Conservation (phyloP, 73 alveolate species). For the Paramecium tetraurelia region DNA sequence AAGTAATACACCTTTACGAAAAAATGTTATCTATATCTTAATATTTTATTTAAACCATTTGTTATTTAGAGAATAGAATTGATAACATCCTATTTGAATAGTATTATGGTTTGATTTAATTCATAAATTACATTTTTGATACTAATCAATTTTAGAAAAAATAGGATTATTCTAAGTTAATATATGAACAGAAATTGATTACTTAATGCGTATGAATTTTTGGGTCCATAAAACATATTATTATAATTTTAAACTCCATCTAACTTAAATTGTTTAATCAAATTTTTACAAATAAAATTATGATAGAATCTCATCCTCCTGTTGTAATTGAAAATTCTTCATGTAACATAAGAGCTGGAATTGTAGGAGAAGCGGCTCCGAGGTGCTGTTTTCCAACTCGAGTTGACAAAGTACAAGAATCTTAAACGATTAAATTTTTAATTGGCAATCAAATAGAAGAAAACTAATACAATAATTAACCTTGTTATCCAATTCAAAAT, state of each 20-base stretch:
- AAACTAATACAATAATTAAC: conserved; percentile 91
- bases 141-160: too few relatives aligned
- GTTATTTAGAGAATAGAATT: background rate
- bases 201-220: background rate
- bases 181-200: background rate
- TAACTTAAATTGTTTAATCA: background rate
- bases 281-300: background rate
- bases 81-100: background rate
- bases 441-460: conserved; percentile 98
- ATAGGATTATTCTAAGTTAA: too few relatives aligned
- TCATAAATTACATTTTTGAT: background rate
- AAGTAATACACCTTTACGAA: background rate
- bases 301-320: conserved; percentile 42
- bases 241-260: background rate
- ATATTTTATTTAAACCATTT: too few relatives aligned
- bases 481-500: conserved; percentile 91
- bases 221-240: background rate
- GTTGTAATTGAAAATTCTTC: conserved; percentile 67
- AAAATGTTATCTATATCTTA: too few relatives aligned
- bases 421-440: conserved; percentile 89
- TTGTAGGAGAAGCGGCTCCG: conserved; percentile 97
- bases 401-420: conserved; percentile 95
- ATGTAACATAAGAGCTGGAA: conserved; percentile 92
- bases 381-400: conserved; percentile 95
- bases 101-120: too few relatives aligned